Evolutionary conservation across 306 rosid genomes (phyloP), one percentile per base, ranked within the genome.

Genomic region (Ochetophila trinervis): DNA sequence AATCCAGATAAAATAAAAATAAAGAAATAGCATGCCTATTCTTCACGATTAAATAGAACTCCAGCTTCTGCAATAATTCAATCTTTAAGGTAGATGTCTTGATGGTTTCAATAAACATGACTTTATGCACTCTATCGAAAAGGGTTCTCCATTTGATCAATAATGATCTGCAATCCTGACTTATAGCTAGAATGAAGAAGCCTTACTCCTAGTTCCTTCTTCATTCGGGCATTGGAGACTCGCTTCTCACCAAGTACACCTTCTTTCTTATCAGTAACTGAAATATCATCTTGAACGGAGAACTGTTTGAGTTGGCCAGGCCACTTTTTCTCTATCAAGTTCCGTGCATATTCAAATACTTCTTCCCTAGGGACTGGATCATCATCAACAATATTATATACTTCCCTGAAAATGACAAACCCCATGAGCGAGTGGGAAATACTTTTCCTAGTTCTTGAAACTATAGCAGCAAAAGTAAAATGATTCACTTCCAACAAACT

Each of bases 281-380:
- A 36, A 55, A 57, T 52, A 18, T 67, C 78, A 6, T 44, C 53
- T 30, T 45, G 60, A 59, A 74, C 73, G 6, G 44, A 5, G 49
- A 30, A 24, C 50, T 63, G 67, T 20, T 69, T 71, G 55, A 83
- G 75, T 74, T 69, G 69, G 32, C 67, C 84, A 1, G 91, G 90
- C 99, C 96, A 87, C 82, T 83, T 87, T 57, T 69, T 78, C 80
- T 79, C 80, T 55, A 93, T 87, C 81, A 93, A 69, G 51, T 84
- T 74, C 57, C 79, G 63, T 54, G 97, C 96, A 73, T 89, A 79
- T 50, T 78, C 86, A 74, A 90, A 90, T 37, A 93, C 97, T 77
- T 78, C 83, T 83, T 86, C 88, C 60, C 97, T 72, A n/a, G 97
- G 80, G 55, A 91, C 83, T 21, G 96, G 96, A 61, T 84, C 81